A percentile compares a stretch with the other conserved stretches of the same genome.
phyloP scores from a whole-genome alignment of 257 asterid species.

The Thymus quinquecostatus region DNA sequence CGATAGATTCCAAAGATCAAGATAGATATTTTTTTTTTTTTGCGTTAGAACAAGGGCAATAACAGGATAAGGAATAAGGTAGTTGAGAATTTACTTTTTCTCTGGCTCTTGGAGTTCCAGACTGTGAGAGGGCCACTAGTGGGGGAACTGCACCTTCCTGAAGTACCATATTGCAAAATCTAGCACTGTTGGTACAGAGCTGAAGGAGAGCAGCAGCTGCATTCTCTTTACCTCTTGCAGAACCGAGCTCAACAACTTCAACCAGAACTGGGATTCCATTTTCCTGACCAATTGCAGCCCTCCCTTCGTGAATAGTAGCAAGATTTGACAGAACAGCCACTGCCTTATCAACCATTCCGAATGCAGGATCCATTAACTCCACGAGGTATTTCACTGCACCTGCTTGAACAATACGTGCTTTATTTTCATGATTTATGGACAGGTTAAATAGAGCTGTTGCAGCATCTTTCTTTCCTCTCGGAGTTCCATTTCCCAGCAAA shows the following conservation, averaged over 20 bases:
- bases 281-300: conserved; percentile 69
- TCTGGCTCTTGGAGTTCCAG: conserved; percentile 86
- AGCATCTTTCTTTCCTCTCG: conserved; percentile 82
- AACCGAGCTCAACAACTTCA: conserved; percentile 89
- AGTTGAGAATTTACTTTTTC: conserved; percentile 57
- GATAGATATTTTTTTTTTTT: too few species aligned
- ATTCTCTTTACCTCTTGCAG: conserved; percentile 86
- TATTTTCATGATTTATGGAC: conserved; percentile 70
- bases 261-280: conserved; percentile 77
- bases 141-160: conserved; percentile 93
- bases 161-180: conserved; percentile 72
- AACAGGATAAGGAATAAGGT: neutral
- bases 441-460: conserved; percentile 78
- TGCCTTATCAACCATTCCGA: conserved; percentile 93
- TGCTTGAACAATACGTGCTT: conserved; percentile 74
- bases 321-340: conserved; percentile 84
- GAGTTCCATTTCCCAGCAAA: conserved; percentile 81
- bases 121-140: conserved; percentile 70
- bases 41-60: neutral
- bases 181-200: conserved; percentile 70
- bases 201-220: conserved; percentile 95
- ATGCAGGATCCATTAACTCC: conserved; percentile 88
- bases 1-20: neutral
- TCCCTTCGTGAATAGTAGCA: conserved; percentile 75
- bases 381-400: conserved; percentile 86